Percentiles rank a stretch among this genome's conserved stretches.
Evolutionary conservation across 257 asterid genomes (phyloP).

Genomic region (Gardenia jasminoides): DNA sequence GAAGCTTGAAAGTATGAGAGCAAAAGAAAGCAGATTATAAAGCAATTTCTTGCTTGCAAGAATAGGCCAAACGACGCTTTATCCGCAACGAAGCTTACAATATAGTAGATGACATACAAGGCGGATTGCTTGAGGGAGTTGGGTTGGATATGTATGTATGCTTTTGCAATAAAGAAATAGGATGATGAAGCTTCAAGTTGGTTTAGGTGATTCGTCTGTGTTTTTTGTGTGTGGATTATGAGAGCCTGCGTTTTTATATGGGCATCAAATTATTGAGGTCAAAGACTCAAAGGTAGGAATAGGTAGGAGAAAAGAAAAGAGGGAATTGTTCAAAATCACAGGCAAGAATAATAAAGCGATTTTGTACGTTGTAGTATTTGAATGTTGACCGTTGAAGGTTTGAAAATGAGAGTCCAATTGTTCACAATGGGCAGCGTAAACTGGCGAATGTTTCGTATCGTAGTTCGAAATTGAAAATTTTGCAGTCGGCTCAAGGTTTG

Average conservation of each 20-base stretch:
- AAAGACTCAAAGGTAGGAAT: conserved; percentile 14
- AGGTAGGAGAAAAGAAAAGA: conserved; percentile 1
- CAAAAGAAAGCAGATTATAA: not conserved
- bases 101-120: not conserved
- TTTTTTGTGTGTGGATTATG: not conserved
- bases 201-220: not conserved
- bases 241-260: not conserved
- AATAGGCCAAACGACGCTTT: not conserved
- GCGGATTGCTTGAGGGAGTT: conserved; percentile 3
- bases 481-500: conserved; percentile 25
- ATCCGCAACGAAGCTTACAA: not conserved
- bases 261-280: not conserved
- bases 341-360: not conserved
- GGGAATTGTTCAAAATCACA: conserved; percentile 20
- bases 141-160: not conserved
- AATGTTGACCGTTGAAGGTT: conserved; percentile 40
- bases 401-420: conserved; percentile 21
- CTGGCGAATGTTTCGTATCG: conserved; percentile 14
- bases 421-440: conserved; percentile 16
- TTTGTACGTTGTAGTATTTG: conserved; percentile 18
- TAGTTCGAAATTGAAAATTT: not conserved
- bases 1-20: not conserved
- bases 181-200: not conserved
- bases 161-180: not conserved
- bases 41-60: not conserved